These are phyloP conservation scores for Discostella stelligeroides DNA, from an alignment of 108 stramenopile genomes.

Conservation along the genomic window DNA sequence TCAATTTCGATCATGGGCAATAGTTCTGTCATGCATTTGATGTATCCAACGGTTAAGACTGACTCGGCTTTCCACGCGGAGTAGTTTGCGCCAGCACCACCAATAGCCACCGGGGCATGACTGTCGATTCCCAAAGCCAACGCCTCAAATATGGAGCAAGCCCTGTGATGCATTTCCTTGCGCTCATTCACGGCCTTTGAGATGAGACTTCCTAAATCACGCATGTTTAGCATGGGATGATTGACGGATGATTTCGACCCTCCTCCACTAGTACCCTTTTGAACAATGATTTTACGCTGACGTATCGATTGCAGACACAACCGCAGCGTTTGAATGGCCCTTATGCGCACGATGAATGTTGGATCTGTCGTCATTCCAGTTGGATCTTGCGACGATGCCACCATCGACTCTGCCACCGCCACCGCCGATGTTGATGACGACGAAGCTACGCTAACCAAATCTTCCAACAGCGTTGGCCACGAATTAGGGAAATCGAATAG, in stretches of 20 bases:
- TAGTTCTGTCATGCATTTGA: slow-evolving; percentile 44
- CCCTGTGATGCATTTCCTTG: slow-evolving; percentile 21
- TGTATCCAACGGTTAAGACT: slow-evolving; percentile 16
- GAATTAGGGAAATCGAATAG: slow-evolving; percentile 32
- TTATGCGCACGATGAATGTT: slow-evolving; percentile 4
- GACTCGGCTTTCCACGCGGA: slow-evolving; percentile 14
- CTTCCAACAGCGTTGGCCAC: slow-evolving; percentile 34
- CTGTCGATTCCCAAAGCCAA: slow-evolving; percentile 21
- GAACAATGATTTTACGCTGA: slow-evolving; percentile 11
- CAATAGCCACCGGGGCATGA: slow-evolving; percentile 21
- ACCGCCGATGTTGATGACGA: too few species aligned
- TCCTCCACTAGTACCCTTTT: slow-evolving; percentile 1
- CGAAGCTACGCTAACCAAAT: slow-evolving; percentile 21
- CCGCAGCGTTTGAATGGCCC: slow-evolving; percentile 20
- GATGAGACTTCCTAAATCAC: slow-evolving; percentile 30
- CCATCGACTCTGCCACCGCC: too few species aligned
- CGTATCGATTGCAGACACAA: slow-evolving; percentile 24
- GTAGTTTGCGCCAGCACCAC: slow-evolving; percentile 2
- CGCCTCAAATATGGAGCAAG: slow-evolving; percentile 25
- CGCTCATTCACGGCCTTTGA: slow-evolving; percentile 21
- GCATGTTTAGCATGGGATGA: slow-evolving; percentile 20
- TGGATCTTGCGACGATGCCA: too few species aligned
- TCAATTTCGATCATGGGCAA: slow-evolving; percentile 37
- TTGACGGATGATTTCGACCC: too few species aligned
- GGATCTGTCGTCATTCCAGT: too few species aligned